Percentiles rank a stretch among this genome's conserved stretches.
Conservation (phyloP, 495 filamentous ascomycete species). For the Alectoria sarmentosa region DNA sequence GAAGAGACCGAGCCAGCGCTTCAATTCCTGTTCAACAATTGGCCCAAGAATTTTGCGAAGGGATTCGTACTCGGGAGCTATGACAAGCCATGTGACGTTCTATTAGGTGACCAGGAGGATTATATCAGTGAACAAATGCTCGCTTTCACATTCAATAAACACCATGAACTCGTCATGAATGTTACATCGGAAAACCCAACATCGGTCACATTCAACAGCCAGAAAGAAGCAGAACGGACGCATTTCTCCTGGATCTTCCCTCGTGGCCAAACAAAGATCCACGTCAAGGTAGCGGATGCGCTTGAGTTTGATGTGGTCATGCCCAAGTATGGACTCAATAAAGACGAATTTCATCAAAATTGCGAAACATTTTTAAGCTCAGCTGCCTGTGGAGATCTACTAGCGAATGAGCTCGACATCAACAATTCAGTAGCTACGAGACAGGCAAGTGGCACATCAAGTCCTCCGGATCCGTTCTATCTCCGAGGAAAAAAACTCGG, state of each 20-base stretch:
- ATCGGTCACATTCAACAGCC: not conserved
- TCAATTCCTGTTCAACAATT: not conserved
- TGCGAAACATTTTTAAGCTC: too few species aligned
- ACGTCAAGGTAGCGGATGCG: not conserved
- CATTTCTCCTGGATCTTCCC: not conserved
- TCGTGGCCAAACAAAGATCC: not conserved
- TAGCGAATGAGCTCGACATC: too few species aligned
- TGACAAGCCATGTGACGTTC: not conserved
- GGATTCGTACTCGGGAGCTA: not conserved
- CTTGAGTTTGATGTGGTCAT: not conserved
- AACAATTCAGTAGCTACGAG: too few species aligned
- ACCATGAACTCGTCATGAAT: not conserved
- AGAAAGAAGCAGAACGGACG: not conserved
- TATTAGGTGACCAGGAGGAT: not conserved
- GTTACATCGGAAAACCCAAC: not conserved
- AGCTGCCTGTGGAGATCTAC: too few species aligned
- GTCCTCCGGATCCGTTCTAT: too few species aligned
- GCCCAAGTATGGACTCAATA: not conserved
- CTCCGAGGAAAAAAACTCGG: too few species aligned
- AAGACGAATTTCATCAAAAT: too few species aligned
- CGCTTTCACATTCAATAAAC: not conserved
- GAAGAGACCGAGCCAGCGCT: not conserved
- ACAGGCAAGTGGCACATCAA: too few species aligned
- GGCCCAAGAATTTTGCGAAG: not conserved
- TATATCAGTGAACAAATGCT: not conserved